These are phyloP conservation scores for Thermothelomyces thermophilus DNA, from an alignment of 2,329 filamentous ascomycete species.

Conservation along the genomic window DNA sequence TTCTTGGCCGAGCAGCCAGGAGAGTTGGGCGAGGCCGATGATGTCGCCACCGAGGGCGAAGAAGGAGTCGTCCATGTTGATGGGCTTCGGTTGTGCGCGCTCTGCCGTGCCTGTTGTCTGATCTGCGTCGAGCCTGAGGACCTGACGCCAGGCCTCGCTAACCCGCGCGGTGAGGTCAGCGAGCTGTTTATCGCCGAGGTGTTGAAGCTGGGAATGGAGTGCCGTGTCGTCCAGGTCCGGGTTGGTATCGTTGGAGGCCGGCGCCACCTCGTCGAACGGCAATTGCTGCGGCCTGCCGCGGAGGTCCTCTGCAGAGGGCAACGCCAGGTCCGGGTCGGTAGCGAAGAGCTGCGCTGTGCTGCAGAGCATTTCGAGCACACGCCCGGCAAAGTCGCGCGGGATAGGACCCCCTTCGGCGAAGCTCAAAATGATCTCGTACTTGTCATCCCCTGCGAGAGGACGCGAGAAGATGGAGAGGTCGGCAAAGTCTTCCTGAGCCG, in stretches of 20 bases:
- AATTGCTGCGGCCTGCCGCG: neutral
- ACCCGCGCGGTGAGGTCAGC: conserved; percentile 9
- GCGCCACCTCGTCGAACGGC: conserved; percentile 7
- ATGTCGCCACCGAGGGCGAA: conserved; percentile 23
- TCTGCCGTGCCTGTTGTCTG: neutral
- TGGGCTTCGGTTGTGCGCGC: neutral
- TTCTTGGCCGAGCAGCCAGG: conserved; percentile 14
- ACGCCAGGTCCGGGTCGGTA: conserved; percentile 5
- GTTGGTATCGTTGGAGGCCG: neutral
- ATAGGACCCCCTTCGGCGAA: conserved; percentile 20
- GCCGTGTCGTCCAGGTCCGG: neutral
- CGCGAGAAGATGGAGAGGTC: conserved; percentile 22
- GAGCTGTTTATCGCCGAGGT: conserved; percentile 7
- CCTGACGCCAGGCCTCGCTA: conserved; percentile 16
- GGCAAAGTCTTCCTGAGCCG: conserved; percentile 19
- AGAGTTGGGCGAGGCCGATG: conserved; percentile 30
- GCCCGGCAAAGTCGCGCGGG: conserved; percentile 18
- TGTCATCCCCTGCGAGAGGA: conserved; percentile 5
- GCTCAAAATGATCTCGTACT: conserved; percentile 21
- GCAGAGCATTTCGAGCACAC: conserved; percentile 20
- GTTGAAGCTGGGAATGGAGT: too few species aligned
- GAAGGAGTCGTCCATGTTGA: conserved; percentile 18
- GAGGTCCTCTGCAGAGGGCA: conserved; percentile 10
- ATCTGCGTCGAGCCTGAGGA: conserved; percentile 6
- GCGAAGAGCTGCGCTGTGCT: conserved; percentile 18